Evolutionary conservation across 208 protist genomes (phyloP), one percentile per base, ranked within the genome.

Genomic region (Leishmania lainsoni): DNA sequence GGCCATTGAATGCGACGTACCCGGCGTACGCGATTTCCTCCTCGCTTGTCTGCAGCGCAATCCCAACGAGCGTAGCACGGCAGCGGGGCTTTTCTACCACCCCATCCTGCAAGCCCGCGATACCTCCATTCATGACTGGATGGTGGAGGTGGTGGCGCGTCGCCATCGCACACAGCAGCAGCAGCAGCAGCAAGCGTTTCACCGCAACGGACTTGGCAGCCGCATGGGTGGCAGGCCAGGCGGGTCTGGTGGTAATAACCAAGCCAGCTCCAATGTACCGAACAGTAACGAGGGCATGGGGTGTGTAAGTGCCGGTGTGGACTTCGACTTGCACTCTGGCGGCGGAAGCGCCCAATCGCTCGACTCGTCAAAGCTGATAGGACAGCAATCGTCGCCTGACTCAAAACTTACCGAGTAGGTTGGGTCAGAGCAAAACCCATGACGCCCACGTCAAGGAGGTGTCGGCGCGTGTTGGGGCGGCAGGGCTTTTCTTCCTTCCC

Each of bases 31-130:
- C 0, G 81, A 87, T 63, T 97, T 97, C 78, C 78, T 97, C 0
- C 66, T 83, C 14, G 63, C 76, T 2, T 97, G 94, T 72, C 74
- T 97, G 78, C 83, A 87, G 56, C 91, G 92, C 29, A 86, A 95
- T 71, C 91, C 94, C 9, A 80, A 68, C 29, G 75, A 83, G 74
- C 91, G 94, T 49, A 66, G 72, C 42, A 83, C 84, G 1, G 85
- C 88, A 26, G 79, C 82, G 35, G 83, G 87, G 51, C 85, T 97
- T 32, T 90, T 95, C 22, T 54, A 89, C 42, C 87, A 95, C 58
- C 81, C 87, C 12, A 85, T 90, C 76, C 83, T 92, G 66, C 81
- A 86, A 68, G 79, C 80, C 26, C 69, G 89, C 14, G 87, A 90
- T 73, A 78, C 59, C 20, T 83, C 89, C 9, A 78, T 95, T 79